A percentile compares a stretch with the other conserved stretches of the same genome.
Conservation (phyloP, 1,139 yeast genomes). For the Trichomonascaceae sp. region DNA sequence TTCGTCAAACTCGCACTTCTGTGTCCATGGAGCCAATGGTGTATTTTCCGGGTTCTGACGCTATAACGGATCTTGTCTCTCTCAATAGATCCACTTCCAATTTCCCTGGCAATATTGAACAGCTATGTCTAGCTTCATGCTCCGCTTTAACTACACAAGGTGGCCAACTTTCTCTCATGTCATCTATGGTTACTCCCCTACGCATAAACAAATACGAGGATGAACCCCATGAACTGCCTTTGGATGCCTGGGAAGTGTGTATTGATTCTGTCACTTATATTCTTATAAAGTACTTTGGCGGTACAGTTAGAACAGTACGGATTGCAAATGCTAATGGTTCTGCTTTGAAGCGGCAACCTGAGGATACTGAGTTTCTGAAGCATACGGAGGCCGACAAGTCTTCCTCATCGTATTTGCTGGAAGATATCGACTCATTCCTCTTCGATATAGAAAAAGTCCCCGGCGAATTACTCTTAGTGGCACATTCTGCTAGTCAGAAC, state of each 20-base stretch:
- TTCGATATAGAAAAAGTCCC: neutral
- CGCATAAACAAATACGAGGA: neutral
- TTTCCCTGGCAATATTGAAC: neutral
- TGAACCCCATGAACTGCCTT: neutral
- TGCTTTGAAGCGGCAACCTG: neutral
- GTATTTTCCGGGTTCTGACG: neutral
- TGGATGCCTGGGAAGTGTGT: neutral
- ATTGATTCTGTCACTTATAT: neutral
- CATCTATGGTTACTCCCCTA: neutral
- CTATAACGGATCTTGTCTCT: slow-evolving; percentile 3
- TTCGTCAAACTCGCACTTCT: neutral
- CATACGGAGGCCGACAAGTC: neutral
- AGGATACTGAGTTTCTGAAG: neutral
- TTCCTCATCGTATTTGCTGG: neutral
- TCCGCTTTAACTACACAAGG: neutral
- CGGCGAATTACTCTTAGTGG: neutral
- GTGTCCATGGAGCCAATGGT: neutral
- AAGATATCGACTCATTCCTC: neutral
- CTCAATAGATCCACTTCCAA: neutral
- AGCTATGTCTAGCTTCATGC: neutral
- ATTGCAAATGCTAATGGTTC: neutral
- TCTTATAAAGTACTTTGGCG: slow-evolving; percentile 2
- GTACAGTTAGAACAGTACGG: neutral
- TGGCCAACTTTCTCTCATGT: neutral
- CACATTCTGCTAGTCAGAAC: neutral